A percentile compares a stretch with the other conserved stretches of the same genome.
These are phyloP conservation scores for Penicillium herquei DNA, from an alignment of 495 filamentous ascomycete genomes.

Conservation along the genomic window DNA sequence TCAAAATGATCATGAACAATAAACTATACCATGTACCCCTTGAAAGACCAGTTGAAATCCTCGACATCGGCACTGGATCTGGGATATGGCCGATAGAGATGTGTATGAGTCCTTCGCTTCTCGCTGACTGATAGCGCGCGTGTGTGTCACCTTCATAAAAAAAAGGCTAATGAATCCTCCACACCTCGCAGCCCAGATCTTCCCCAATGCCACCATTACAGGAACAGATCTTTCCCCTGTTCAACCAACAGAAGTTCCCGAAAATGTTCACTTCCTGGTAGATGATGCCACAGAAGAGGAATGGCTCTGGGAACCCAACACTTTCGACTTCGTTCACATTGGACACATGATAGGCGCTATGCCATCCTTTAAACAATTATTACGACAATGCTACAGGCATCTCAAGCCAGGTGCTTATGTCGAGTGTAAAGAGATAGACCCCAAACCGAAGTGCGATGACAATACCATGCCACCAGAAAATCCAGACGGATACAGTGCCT, in stretches of 20 bases:
- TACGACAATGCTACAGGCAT: constrained; percentile 45
- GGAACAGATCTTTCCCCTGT: constrained; percentile 65
- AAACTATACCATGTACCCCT: constrained; percentile 60
- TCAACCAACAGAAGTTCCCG: constrained; percentile 56
- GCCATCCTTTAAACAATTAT: constrained; percentile 37
- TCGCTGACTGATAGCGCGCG: neutral
- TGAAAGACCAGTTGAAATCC: constrained; percentile 50
- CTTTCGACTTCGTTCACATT: constrained; percentile 50
- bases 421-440: constrained; percentile 61
- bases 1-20: constrained; percentile 52
- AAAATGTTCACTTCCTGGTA: constrained; percentile 60
- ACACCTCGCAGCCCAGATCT: constrained; percentile 39
- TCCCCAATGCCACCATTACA: constrained; percentile 54
- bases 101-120: constrained; percentile 31
- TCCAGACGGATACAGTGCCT: constrained; percentile 40
- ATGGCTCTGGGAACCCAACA: constrained; percentile 45
- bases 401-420: constrained; percentile 65
- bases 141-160: neutral
- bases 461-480: constrained; percentile 52
- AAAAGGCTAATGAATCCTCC: neutral
- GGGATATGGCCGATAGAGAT: constrained; percentile 73
- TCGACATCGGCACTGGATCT: constrained; percentile 69
- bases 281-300: constrained; percentile 52
- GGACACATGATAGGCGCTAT: constrained; percentile 44
- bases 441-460: constrained; percentile 60